Evolutionary conservation across 371 early-diverging fungal species (phyloP).

Genomic region (Umbelopsis sp.): DNA sequence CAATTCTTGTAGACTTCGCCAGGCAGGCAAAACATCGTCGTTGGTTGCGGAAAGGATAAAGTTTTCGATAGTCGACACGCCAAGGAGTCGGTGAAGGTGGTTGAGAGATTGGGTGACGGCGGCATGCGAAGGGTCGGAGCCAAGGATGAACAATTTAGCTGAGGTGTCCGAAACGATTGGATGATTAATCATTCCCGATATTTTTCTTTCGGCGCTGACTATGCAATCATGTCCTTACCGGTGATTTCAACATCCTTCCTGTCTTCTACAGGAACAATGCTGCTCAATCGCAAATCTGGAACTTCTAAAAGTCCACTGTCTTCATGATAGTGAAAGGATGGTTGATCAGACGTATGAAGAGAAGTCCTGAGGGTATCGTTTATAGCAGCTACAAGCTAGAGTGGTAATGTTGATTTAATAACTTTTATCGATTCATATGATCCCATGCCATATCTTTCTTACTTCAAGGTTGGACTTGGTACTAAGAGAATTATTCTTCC

Average conservation of each 20-base stretch:
- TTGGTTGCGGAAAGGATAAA: constrained; percentile 49
- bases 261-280: constrained; percentile 45
- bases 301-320: constrained; percentile 37
- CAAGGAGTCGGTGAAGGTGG: constrained; percentile 43
- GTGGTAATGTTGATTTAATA: background rate
- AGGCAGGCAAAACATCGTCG: constrained; percentile 35
- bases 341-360: constrained; percentile 27
- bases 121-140: constrained; percentile 9
- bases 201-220: background rate
- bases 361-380: constrained; percentile 52
- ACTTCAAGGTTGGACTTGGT: constrained; percentile 63
- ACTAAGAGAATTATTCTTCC: constrained; percentile 30
- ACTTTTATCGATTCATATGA: background rate
- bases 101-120: constrained; percentile 38
- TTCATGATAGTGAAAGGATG: constrained; percentile 37
- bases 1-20: constrained; percentile 32
- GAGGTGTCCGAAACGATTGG: background rate
- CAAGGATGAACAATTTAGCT: constrained; percentile 7
- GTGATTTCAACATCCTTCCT: constrained; percentile 59
- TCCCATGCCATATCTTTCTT: constrained; percentile 10
- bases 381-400: constrained; percentile 54
- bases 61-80: constrained; percentile 49
- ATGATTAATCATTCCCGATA: background rate
- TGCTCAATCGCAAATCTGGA: constrained; percentile 46
- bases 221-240: constrained; percentile 30